These are phyloP conservation scores for Rehmannia glutinosa DNA, from an alignment of 257 asterid genomes.

Conservation along the genomic window DNA sequence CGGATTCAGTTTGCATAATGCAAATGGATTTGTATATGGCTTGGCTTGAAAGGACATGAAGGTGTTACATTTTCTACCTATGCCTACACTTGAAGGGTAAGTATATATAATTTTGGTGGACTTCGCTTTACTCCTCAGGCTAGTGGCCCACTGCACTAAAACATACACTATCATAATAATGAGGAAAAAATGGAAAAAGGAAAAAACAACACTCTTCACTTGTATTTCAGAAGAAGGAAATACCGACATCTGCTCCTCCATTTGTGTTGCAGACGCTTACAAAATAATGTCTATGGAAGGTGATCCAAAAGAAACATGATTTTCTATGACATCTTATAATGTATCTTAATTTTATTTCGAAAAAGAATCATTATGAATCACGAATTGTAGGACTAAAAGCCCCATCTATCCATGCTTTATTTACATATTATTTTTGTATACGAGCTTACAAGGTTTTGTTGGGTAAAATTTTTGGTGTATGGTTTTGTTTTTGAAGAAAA, in stretches of 20 bases:
- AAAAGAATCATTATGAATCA: no score
- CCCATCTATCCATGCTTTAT: no score
- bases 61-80: slow-evolving; percentile 40
- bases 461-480: no score
- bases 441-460: no score
- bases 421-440: no score
- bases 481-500: no score
- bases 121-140: slow-evolving; percentile 81
- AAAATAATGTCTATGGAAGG: not conserved
- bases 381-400: no score
- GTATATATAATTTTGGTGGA: slow-evolving; percentile 39
- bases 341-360: no score
- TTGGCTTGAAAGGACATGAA: slow-evolving; percentile 88
- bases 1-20: slow-evolving; percentile 40
- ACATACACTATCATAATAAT: slow-evolving; percentile 18
- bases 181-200: not conserved
- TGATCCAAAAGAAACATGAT: no score
- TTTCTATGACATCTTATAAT: no score
- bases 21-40: slow-evolving; percentile 51
- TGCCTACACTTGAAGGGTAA: slow-evolving; percentile 87
- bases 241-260: no score
- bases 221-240: not conserved
- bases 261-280: not conserved
- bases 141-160: slow-evolving; percentile 37
- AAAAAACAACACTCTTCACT: not conserved